Evolutionary conservation across 2,329 filamentous ascomycete species (phyloP).

Genomic region (Plenodomus lindquistii): DNA sequence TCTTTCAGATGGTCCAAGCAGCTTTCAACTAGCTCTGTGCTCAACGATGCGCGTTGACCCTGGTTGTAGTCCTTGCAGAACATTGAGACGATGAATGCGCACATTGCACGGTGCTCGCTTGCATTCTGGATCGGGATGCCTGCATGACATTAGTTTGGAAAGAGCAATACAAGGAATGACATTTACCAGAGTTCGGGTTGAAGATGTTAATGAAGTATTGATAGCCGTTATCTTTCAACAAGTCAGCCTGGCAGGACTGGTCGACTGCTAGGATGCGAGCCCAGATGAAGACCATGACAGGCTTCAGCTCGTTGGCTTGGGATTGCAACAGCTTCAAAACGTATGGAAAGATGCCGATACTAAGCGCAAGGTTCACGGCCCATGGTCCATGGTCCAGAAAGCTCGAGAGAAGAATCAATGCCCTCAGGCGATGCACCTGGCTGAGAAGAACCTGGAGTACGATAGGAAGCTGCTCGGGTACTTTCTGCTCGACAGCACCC

Average conservation of each 20-base stretch:
- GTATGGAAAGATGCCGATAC: conserved; percentile 98
- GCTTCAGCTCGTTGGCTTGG: conserved; percentile 90
- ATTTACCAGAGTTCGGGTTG: conserved; percentile 70
- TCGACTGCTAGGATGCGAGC: conserved; percentile 94
- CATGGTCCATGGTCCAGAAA: conserved; percentile 95
- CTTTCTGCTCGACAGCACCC: conserved; percentile 80
- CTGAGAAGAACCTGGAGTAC: conserved; percentile 94
- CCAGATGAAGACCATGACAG: conserved; percentile 99
- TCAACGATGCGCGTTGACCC: conserved; percentile 88
- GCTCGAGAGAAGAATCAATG: conserved; percentile 86
- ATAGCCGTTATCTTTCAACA: conserved; percentile 96
- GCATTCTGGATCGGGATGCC: conserved; percentile 82
- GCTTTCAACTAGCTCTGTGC: conserved; percentile 85
- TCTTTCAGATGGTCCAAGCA: conserved; percentile 84
- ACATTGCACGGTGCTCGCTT: conserved; percentile 97
- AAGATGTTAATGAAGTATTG: conserved; percentile 95
- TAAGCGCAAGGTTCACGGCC: conserved; percentile 97
- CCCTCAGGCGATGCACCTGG: conserved; percentile 89
- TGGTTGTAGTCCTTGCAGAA: conserved; percentile 94
- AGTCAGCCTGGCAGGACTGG: conserved; percentile 86
- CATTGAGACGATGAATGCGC: conserved; percentile 95
- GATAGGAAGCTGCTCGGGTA: conserved; percentile 93
- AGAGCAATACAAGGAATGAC: not conserved
- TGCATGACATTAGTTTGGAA: conserved; percentile 15
- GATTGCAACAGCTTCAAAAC: conserved; percentile 97